Conservation (phyloP, 352 stramenopile genomes). For the Stephanocyclus meneghinianus region DNA sequence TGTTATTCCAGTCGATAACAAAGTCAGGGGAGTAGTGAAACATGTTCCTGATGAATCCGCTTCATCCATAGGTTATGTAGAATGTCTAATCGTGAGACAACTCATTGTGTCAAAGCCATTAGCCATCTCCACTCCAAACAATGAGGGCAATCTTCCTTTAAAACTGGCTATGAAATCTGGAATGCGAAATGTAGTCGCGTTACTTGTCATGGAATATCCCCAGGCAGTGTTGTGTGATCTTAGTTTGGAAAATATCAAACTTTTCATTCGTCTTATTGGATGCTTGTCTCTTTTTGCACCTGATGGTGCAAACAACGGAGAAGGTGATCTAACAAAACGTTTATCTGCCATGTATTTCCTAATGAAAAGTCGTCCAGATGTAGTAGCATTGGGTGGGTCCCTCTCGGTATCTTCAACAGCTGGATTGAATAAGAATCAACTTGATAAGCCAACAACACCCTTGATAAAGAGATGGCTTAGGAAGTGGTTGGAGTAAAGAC, state of each 20-base stretch:
- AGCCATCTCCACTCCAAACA: constrained; percentile 13
- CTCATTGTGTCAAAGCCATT: constrained; percentile 12
- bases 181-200: background rate
- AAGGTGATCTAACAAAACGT: background rate
- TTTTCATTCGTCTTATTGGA: constrained; percentile 32
- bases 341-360: constrained; percentile 11
- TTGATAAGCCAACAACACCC: background rate
- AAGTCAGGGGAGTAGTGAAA: background rate
- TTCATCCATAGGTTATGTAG: background rate
- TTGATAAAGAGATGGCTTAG: too few species aligned
- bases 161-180: constrained; percentile 33
- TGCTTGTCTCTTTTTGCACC: constrained; percentile 1
- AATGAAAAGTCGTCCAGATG: constrained; percentile 4
- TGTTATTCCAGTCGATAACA: background rate
- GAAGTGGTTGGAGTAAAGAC: too few species aligned
- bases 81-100: constrained; percentile 11
- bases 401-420: background rate
- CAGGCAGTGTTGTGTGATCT: constrained; percentile 29
- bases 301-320: background rate
- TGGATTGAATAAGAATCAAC: background rate
- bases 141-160: constrained; percentile 5
- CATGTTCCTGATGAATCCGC: background rate
- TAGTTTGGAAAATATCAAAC: constrained; percentile 21
- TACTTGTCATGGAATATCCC: constrained; percentile 21
- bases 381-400: background rate